A percentile compares a stretch with the other conserved stretches of the same genome.
Conservation (phyloP, 1,284 basidiomycete species). For the Ceratobasidium sp. region DNA sequence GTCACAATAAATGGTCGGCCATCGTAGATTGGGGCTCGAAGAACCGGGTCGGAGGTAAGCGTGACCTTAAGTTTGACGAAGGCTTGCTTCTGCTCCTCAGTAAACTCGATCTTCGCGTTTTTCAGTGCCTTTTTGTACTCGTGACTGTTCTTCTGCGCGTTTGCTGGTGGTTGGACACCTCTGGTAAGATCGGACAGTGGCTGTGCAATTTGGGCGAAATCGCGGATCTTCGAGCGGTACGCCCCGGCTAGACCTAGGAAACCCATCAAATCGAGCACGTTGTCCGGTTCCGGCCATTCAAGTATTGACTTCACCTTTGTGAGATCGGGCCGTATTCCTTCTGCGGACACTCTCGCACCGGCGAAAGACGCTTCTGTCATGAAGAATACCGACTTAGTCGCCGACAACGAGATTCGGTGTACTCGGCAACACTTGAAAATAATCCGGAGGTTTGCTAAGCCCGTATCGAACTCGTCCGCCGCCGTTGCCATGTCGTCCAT, state of each 20-base stretch:
- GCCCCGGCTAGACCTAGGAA: slow-evolving; percentile 43
- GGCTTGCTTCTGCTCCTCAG: slow-evolving; percentile 53
- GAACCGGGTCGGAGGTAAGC: slow-evolving; percentile 58
- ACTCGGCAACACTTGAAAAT: slow-evolving; percentile 26
- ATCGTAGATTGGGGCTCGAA: slow-evolving; percentile 56
- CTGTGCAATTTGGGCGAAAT: slow-evolving; percentile 37
- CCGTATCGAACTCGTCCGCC: slow-evolving; percentile 35
- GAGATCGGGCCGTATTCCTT: slow-evolving; percentile 36
- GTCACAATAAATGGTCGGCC: slow-evolving; percentile 58
- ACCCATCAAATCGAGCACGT: slow-evolving; percentile 33
- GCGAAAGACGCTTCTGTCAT: slow-evolving; percentile 42
- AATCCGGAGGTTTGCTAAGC: not conserved
- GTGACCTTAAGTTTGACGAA: slow-evolving; percentile 57
- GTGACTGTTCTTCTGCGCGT: not conserved
- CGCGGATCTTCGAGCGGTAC: not conserved
- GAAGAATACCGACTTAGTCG: slow-evolving; percentile 37
- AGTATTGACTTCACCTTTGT: slow-evolving; percentile 46
- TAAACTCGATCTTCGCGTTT: slow-evolving; percentile 52
- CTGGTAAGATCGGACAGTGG: slow-evolving; percentile 56
- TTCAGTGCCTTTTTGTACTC: slow-evolving; percentile 46
- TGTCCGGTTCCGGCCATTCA: slow-evolving; percentile 45
- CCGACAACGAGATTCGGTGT: slow-evolving; percentile 24
- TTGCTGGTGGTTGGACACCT: slow-evolving; percentile 20
- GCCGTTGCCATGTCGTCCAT: slow-evolving; percentile 47
- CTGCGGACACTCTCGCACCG: slow-evolving; percentile 35